These are phyloP conservation scores for Cyberlindnera maclurae DNA, from an alignment of 805 yeast species.

Conservation along the genomic window DNA sequence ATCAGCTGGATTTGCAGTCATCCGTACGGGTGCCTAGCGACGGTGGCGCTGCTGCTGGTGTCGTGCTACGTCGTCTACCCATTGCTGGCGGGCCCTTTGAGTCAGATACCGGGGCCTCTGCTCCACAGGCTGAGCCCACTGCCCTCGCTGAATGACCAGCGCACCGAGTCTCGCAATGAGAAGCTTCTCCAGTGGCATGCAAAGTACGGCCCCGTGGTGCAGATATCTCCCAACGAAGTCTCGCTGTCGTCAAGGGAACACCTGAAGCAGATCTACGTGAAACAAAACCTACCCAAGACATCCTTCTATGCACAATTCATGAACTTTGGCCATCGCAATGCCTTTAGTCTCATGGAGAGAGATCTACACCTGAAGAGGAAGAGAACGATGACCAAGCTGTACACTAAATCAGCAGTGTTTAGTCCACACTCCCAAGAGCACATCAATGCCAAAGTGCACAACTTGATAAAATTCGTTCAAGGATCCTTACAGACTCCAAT, in stretches of 20 bases:
- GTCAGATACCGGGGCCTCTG: conserved; percentile 52
- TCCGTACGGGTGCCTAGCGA: background rate
- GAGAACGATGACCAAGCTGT: conserved; percentile 33
- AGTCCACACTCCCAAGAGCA: conserved; percentile 26
- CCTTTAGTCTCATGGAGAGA: conserved; percentile 49
- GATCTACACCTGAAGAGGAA: conserved; percentile 39
- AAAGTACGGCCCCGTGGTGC: conserved; percentile 54
- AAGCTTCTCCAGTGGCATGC: conserved; percentile 44
- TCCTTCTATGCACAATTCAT: conserved; percentile 52
- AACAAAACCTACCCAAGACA: conserved; percentile 47
- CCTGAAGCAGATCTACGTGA: conserved; percentile 49
- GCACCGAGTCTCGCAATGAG: conserved; percentile 42
- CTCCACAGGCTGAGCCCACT: conserved; percentile 39
- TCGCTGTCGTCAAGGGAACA: conserved; percentile 46
- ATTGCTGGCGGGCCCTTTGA: conserved; percentile 40
- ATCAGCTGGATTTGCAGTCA: no score
- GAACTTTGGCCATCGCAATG: conserved; percentile 50
- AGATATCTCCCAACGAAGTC: conserved; percentile 55
- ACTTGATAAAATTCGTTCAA: conserved; percentile 18
- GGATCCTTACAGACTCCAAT: conserved; percentile 24
- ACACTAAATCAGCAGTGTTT: conserved; percentile 37
- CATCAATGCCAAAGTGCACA: conserved; percentile 27
- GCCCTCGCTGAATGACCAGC: conserved; percentile 34
- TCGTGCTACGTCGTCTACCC: background rate
- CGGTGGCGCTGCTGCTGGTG: background rate